phyloP scores from a whole-genome alignment of 2,329 filamentous ascomycete genomes.

The Proliferodiscus dingleyae region DNA sequence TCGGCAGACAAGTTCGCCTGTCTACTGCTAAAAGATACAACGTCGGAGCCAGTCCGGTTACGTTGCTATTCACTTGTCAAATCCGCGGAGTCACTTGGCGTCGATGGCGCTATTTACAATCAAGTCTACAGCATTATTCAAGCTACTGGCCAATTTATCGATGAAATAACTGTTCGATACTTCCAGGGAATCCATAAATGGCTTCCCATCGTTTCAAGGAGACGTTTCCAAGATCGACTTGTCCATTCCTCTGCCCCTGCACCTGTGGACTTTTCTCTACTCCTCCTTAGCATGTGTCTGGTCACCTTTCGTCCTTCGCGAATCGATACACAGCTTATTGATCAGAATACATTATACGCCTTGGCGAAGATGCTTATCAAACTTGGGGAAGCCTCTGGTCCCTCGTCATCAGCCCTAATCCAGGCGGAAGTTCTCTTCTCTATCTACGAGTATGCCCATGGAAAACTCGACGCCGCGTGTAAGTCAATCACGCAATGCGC shows the following conservation, averaged over 20 bases:
- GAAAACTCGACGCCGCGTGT: no score
- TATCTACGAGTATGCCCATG: conserved; percentile 22
- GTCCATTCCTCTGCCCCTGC: conserved; percentile 15
- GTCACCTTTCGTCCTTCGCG: conserved; percentile 10
- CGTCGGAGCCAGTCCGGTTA: no score
- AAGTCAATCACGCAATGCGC: no score
- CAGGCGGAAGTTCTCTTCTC: conserved; percentile 29
- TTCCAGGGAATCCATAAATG: conserved; percentile 28
- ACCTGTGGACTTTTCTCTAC: conserved; percentile 22
- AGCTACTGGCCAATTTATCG: background rate
- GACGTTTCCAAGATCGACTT: conserved; percentile 26
- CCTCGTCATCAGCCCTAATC: conserved; percentile 20
- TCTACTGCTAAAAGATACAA: no score
- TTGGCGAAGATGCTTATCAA: conserved; percentile 25
- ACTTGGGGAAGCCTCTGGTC: conserved; percentile 19
- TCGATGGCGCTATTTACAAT: no score
- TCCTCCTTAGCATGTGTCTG: conserved; percentile 28
- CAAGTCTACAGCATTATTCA: conserved; percentile 1
- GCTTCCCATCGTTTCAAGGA: conserved; percentile 28
- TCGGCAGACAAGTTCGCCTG: no score
- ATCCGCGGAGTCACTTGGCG: no score
- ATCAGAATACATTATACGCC: conserved; percentile 21
- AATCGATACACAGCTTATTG: background rate
- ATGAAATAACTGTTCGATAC: conserved; percentile 16
- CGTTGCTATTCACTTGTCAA: no score